A percentile compares a stretch with the other conserved stretches of the same genome.
Conservation (phyloP, 2,329 filamentous ascomycete species). For the Lachnellula arida region DNA sequence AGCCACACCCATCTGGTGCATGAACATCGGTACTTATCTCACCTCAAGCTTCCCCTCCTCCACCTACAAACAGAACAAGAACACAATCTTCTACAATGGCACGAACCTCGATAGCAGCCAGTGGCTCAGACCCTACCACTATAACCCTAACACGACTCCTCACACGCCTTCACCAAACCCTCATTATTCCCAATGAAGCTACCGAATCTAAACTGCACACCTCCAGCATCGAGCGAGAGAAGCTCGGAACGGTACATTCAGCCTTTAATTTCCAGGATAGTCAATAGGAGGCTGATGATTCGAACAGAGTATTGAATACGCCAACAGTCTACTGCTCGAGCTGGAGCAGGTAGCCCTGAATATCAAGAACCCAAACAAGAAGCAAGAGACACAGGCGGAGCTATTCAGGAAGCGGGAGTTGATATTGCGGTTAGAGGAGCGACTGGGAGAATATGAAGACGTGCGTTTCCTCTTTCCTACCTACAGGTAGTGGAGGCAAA, state of each 20-base stretch:
- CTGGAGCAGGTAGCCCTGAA: conserved; percentile 64
- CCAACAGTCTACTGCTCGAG: conserved; percentile 61
- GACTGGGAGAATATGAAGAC: conserved; percentile 64
- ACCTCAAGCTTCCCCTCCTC: too few relatives aligned
- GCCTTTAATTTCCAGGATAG: conserved; percentile 18
- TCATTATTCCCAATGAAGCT: conserved; percentile 58
- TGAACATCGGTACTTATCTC: too few relatives aligned
- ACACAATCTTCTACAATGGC: conserved; percentile 21
- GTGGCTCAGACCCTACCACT: conserved; percentile 17
- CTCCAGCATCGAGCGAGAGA: conserved; percentile 63
- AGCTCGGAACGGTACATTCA: conserved; percentile 45
- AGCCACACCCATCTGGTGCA: too few relatives aligned
- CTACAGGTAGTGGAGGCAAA: not conserved
- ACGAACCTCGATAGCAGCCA: conserved; percentile 18
- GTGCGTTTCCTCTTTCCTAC: conserved; percentile 33
- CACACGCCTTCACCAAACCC: conserved; percentile 57
- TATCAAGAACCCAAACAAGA: conserved; percentile 54
- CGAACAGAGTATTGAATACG: conserved; percentile 65
- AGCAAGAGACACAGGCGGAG: conserved; percentile 58
- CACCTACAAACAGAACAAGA: not conserved
- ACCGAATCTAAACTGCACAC: conserved; percentile 52
- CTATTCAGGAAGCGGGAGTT: conserved; percentile 60
- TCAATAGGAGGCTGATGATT: not conserved
- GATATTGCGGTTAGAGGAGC: conserved; percentile 60
- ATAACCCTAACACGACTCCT: conserved; percentile 59